Evolutionary conservation across 176 grass and related monocot genomes (phyloP).

Genomic region (Hordeum marinum): DNA sequence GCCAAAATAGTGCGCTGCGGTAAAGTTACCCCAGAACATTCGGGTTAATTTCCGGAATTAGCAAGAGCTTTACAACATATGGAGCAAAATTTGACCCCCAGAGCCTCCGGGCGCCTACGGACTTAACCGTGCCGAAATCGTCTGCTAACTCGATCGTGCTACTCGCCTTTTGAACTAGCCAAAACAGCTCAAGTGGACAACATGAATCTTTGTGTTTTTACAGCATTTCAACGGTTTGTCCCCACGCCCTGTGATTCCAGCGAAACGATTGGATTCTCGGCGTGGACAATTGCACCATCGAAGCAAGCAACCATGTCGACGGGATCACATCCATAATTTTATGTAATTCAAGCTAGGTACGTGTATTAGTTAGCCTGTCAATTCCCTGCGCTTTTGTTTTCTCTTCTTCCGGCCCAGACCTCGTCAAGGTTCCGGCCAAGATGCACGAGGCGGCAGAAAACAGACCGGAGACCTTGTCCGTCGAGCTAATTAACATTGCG

Average conservation of each 20-base stretch:
- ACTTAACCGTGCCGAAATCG: too few species aligned
- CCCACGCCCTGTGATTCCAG: too few species aligned
- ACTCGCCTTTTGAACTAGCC: too few species aligned
- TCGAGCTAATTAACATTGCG: background rate
- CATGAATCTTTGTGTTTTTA: background rate
- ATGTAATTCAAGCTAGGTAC: background rate
- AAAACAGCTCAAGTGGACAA: background rate
- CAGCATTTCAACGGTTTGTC: too few species aligned
- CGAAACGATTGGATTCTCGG: background rate
- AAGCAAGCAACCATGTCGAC: background rate
- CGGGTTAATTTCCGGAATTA: too few species aligned
- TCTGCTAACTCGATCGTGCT: too few species aligned
- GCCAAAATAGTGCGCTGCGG: too few species aligned
- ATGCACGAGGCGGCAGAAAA: background rate
- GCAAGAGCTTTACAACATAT: too few species aligned
- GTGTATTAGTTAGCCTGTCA: background rate
- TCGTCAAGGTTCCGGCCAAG: background rate
- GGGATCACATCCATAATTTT: too few species aligned
- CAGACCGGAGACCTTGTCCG: constrained; percentile 2
- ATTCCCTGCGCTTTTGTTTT: background rate
- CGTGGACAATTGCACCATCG: background rate
- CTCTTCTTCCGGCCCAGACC: background rate
- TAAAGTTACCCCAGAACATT: too few species aligned
- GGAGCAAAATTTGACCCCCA: too few species aligned
- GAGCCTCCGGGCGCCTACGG: too few species aligned